Conservation (phyloP, 2,329 filamentous ascomycete genomes). For the Ceratocystis albifundus region DNA sequence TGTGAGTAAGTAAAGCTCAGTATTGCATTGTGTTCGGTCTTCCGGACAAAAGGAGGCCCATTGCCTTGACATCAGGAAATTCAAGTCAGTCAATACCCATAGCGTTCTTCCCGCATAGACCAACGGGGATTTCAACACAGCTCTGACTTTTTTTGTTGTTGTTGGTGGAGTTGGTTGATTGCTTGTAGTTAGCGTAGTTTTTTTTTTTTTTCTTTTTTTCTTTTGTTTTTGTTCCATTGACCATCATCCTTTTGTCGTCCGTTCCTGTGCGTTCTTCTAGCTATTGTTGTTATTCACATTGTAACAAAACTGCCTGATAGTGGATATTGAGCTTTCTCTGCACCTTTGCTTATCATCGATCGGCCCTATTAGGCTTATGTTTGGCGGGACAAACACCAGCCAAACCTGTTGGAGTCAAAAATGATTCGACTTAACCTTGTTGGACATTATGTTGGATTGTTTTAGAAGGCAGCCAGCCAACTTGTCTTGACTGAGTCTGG, state of each 20-base stretch:
- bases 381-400: background rate
- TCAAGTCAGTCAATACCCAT: background rate
- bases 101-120: background rate
- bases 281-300: background rate
- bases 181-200: background rate
- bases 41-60: constrained; percentile 3
- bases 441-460: background rate
- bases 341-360: background rate
- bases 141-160: background rate
- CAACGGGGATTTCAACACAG: background rate
- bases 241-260: too few species aligned
- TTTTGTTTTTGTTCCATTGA: too few species aligned
- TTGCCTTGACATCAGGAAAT: background rate
- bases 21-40: background rate
- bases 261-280: too few species aligned
- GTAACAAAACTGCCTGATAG: background rate
- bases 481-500: background rate
- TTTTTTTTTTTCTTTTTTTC: too few species aligned
- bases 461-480: background rate
- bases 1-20: background rate
- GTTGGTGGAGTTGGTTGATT: background rate
- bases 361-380: background rate
- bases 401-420: background rate
- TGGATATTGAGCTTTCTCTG: background rate
- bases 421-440: background rate